Percentiles rank a stretch among this genome's conserved stretches.
These are phyloP conservation scores for Dipodascus albidus DNA, from an alignment of 805 yeast genomes.

Conservation along the genomic window DNA sequence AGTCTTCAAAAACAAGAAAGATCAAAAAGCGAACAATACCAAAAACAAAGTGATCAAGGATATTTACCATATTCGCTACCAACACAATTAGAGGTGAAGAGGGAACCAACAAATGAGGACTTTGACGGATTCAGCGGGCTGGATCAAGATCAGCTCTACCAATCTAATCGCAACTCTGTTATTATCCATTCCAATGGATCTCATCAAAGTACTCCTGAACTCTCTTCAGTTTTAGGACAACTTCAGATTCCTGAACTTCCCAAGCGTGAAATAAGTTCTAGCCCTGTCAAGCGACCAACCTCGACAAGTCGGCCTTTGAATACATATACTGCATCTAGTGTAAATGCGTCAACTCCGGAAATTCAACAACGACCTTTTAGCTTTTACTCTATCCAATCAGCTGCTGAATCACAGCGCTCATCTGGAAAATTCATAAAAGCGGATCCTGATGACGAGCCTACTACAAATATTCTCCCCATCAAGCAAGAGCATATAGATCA, in stretches of 20 bases:
- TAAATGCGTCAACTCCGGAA: not conserved
- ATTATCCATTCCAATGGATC: not conserved
- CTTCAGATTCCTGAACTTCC: not conserved
- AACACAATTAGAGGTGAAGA: not conserved
- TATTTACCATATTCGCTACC: not conserved
- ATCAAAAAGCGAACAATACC: not conserved
- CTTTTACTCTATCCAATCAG: not conserved
- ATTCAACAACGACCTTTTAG: not conserved
- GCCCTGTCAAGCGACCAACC: not conserved
- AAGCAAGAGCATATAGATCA: not conserved
- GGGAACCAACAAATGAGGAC: not conserved
- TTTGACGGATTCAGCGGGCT: not conserved
- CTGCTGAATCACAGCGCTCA: not conserved
- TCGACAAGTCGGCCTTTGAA: not conserved
- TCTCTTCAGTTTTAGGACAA: not conserved
- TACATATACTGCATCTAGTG: conserved; percentile 1
- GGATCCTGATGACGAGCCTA: not conserved
- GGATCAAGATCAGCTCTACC: not conserved
- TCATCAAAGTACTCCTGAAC: not conserved
- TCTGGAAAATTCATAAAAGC: not conserved
- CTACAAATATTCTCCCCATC: too few relatives aligned
- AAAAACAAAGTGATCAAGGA: not conserved
- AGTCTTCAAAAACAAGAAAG: not conserved
- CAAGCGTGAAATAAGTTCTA: not conserved
- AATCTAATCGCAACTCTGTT: not conserved